Evolutionary conservation across 495 filamentous ascomycete species (phyloP).

Genomic region (Penicillium canariense): DNA sequence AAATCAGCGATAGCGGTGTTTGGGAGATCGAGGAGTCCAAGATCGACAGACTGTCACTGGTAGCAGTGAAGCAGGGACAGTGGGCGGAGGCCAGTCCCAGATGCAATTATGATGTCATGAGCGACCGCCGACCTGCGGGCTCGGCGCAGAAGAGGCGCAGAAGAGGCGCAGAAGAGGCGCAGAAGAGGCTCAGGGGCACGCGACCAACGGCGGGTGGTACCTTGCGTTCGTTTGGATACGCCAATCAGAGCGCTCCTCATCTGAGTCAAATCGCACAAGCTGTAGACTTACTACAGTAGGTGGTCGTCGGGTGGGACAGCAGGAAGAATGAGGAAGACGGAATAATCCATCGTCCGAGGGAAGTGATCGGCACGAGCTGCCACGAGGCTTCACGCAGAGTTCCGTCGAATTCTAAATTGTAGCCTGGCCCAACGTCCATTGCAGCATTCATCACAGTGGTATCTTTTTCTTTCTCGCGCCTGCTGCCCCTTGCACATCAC

Average conservation of each 20-base stretch:
- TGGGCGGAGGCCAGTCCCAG: neutral
- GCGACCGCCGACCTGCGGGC: too few relatives aligned
- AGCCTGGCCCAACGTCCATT: neutral
- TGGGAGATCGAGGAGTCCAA: neutral
- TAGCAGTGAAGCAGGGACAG: neutral
- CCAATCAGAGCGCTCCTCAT: too few relatives aligned
- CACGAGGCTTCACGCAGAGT: neutral
- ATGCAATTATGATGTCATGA: too few relatives aligned
- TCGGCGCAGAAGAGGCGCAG: too few relatives aligned
- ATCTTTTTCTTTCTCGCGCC: neutral
- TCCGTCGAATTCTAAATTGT: neutral
- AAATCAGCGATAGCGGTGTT: neutral
- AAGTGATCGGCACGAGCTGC: neutral
- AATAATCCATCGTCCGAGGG: slow-evolving; percentile 1
- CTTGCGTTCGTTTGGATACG: neutral
- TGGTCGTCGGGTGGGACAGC: too few relatives aligned
- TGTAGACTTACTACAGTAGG: too few relatives aligned
- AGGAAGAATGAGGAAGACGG: neutral
- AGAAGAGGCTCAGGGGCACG: too few relatives aligned
- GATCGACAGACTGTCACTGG: neutral
- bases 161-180: too few relatives aligned
- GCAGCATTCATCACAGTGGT: neutral
- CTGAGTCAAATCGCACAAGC: too few relatives aligned
- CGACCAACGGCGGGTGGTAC: neutral
- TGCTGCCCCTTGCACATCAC: neutral